Conservation (phyloP, 1,284 basidiomycete species). For the Ustilago xerochloae region DNA sequence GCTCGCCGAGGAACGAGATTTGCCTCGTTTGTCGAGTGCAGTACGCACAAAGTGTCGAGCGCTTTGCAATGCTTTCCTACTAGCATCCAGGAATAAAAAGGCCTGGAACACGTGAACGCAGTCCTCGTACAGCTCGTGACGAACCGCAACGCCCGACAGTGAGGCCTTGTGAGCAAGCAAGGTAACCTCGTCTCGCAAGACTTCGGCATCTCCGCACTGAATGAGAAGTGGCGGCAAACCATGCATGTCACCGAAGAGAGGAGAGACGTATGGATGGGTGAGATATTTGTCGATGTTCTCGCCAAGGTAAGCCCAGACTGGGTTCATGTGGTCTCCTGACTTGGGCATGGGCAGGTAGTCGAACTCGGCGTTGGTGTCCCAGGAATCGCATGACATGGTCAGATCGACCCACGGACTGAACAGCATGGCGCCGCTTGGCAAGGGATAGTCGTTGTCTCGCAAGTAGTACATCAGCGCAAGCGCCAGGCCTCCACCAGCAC, state of each 20-base stretch:
- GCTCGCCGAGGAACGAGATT: slow-evolving; percentile 67
- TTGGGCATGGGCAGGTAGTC: slow-evolving; percentile 69
- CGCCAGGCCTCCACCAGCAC: slow-evolving; percentile 88
- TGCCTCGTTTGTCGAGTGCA: slow-evolving; percentile 60
- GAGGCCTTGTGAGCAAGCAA: slow-evolving; percentile 94
- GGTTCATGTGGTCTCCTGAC: slow-evolving; percentile 89
- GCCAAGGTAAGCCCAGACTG: slow-evolving; percentile 90
- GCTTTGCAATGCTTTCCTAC: slow-evolving; percentile 66
- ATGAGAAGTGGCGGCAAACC: slow-evolving; percentile 90
- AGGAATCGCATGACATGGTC: slow-evolving; percentile 95
- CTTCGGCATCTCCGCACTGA: slow-evolving; percentile 93
- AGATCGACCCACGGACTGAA: slow-evolving; percentile 73
- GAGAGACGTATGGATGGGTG: slow-evolving; percentile 89
- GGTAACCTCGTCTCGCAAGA: slow-evolving; percentile 89
- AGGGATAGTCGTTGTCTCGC: slow-evolving; percentile 67
- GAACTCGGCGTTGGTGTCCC: slow-evolving; percentile 86
- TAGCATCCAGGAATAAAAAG: slow-evolving; percentile 67
- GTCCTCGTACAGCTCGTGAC: slow-evolving; percentile 93
- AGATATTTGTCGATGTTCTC: slow-evolving; percentile 82
- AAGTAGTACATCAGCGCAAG: slow-evolving; percentile 92
- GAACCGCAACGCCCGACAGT: slow-evolving; percentile 84
- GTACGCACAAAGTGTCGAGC: slow-evolving; percentile 67
- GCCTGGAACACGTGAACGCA: slow-evolving; percentile 72
- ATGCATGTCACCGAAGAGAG: slow-evolving; percentile 87
- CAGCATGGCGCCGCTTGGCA: slow-evolving; percentile 66